Conservation (phyloP, 2,329 filamentous ascomycete species). For the Colletotrichum ledebouriae region DNA sequence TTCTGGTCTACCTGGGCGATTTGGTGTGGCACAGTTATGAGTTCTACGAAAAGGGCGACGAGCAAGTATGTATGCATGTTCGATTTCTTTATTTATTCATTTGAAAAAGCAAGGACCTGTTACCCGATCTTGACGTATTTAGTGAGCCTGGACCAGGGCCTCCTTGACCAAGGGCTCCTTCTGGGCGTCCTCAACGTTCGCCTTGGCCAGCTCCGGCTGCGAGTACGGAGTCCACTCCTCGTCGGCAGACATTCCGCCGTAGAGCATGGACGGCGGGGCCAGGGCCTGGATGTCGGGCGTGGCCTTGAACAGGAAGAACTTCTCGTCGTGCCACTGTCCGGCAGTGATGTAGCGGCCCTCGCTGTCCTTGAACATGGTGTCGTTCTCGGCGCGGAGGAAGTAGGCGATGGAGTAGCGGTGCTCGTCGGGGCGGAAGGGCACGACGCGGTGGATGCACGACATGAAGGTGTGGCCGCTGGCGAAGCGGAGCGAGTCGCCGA, state of each 20-base stretch:
- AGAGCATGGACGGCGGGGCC: slow-evolving; percentile 62
- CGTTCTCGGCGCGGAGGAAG: slow-evolving; percentile 69
- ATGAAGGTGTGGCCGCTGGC: slow-evolving; percentile 66
- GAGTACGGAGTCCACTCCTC: slow-evolving; percentile 39
- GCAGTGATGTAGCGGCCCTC: slow-evolving; percentile 67
- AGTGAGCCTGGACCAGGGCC: slow-evolving; percentile 35
- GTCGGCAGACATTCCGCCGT: slow-evolving; percentile 60
- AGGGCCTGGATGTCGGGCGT: slow-evolving; percentile 54
- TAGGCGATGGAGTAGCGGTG: slow-evolving; percentile 69
- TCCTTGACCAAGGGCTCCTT: slow-evolving; percentile 33
- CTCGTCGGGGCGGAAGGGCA: slow-evolving; percentile 60
- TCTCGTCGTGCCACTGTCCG: slow-evolving; percentile 67
- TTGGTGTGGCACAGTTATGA: too few relatives aligned
- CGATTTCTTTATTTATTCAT: not conserved
- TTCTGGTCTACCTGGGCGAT: too few relatives aligned
- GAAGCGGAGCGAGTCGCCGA: slow-evolving; percentile 71
- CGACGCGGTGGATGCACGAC: slow-evolving; percentile 70
- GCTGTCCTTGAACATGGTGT: slow-evolving; percentile 67
- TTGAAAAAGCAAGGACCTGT: too few relatives aligned
- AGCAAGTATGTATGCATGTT: too few relatives aligned
- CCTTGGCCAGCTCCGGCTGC: slow-evolving; percentile 32
- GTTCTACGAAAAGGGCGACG: too few relatives aligned
- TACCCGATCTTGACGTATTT: not conserved
- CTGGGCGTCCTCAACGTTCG: slow-evolving; percentile 31
- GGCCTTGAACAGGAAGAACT: slow-evolving; percentile 48